These are phyloP conservation scores for Periconia digitata DNA, from an alignment of 2,329 filamentous ascomycete genomes.

Conservation along the genomic window DNA sequence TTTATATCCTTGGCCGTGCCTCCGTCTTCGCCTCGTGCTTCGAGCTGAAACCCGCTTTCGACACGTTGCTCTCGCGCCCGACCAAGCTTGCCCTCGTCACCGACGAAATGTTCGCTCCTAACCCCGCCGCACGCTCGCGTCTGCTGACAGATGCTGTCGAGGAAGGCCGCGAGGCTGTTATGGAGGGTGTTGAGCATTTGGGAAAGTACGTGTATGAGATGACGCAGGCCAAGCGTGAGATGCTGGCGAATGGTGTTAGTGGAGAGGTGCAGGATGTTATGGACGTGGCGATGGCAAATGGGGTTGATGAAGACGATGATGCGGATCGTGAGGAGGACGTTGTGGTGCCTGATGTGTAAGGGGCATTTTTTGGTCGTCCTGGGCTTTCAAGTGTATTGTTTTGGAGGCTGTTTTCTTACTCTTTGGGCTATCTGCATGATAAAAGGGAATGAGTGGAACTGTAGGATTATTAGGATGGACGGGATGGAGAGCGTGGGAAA, in stretches of 20 bases:
- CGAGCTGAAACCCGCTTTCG: constrained; percentile 85
- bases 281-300: constrained; percentile 3
- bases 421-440: too few relatives aligned
- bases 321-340: constrained; percentile 35
- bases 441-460: too few relatives aligned
- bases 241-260: constrained; percentile 48
- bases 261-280: constrained; percentile 2
- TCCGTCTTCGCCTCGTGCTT: constrained; percentile 86
- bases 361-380: too few relatives aligned
- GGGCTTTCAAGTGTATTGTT: too few relatives aligned
- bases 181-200: constrained; percentile 91
- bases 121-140: constrained; percentile 56
- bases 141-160: constrained; percentile 49
- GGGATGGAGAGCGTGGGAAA: background rate
- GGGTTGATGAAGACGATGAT: constrained; percentile 12
- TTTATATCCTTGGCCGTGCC: constrained; percentile 88
- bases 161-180: constrained; percentile 60
- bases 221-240: constrained; percentile 72
- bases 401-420: too few relatives aligned
- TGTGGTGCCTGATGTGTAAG: constrained; percentile 15
- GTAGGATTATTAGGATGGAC: too few relatives aligned
- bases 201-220: constrained; percentile 97
- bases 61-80: constrained; percentile 72
- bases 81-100: constrained; percentile 81
- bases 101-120: constrained; percentile 75